A percentile compares a stretch with the other conserved stretches of the same genome.
Conservation (phyloP, 768 basidiomycete genomes). For the Mycena floridula region DNA sequence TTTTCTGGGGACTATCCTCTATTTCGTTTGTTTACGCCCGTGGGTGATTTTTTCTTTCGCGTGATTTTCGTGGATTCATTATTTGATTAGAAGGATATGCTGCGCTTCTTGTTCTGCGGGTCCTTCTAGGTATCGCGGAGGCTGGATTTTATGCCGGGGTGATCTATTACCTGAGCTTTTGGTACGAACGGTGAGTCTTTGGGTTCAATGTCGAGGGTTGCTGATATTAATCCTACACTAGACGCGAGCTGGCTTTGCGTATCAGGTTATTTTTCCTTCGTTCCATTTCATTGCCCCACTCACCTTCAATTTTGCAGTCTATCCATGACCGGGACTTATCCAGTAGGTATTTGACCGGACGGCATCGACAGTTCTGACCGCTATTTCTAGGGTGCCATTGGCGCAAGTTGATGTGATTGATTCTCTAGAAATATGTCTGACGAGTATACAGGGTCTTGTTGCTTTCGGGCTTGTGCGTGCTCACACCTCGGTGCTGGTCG, state of each 20-base stretch:
- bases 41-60: too few species aligned
- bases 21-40: conserved; percentile 48
- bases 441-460: conserved; percentile 35
- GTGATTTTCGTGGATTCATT: too few species aligned
- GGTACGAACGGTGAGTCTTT: conserved; percentile 33
- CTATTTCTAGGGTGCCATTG: conserved; percentile 54
- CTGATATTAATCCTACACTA: too few species aligned
- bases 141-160: conserved; percentile 56
- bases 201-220: too few species aligned
- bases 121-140: conserved; percentile 54
- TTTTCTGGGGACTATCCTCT: conserved; percentile 47
- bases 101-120: too few species aligned
- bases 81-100: too few species aligned
- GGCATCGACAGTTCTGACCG: too few species aligned
- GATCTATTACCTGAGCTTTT: conserved; percentile 58
- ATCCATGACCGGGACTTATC: conserved; percentile 53
- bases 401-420: conserved; percentile 24
- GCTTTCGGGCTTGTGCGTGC: conserved; percentile 52
- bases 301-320: too few species aligned
- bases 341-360: too few species aligned
- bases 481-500: conserved; percentile 36
- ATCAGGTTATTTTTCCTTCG: too few species aligned
- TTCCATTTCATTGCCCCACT: too few species aligned
- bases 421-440: conserved; percentile 1
- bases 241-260: too few species aligned